A percentile compares a stretch with the other conserved stretches of the same genome.
These are phyloP conservation scores for Mycena leptocephala DNA, from an alignment of 768 basidiomycete genomes.

Conservation along the genomic window DNA sequence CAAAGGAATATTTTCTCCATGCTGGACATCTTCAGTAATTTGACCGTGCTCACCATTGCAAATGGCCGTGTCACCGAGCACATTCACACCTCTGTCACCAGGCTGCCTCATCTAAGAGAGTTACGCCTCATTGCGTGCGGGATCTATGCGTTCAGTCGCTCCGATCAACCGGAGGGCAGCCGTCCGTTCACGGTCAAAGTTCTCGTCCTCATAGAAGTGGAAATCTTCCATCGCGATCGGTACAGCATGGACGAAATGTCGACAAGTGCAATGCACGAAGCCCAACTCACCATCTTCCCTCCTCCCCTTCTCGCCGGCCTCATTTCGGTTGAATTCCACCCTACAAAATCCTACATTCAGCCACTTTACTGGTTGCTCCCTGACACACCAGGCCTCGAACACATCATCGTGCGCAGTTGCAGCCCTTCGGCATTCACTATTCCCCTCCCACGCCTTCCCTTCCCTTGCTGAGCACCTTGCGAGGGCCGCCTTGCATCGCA, in stretches of 20 bases:
- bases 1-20: not conserved
- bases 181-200: not conserved
- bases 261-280: too few species aligned
- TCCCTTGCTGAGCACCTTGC: too few species aligned
- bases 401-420: too few species aligned
- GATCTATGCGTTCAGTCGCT: not conserved
- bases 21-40: not conserved
- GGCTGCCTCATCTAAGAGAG: not conserved
- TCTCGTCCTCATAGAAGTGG: not conserved
- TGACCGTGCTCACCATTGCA: not conserved
- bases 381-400: too few species aligned
- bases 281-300: too few species aligned
- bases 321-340: too few species aligned
- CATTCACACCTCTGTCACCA: not conserved
- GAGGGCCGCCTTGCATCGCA: too few species aligned
- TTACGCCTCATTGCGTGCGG: not conserved
- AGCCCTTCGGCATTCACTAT: too few species aligned
- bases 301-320: too few species aligned
- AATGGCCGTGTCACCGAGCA: not conserved
- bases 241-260: not conserved
- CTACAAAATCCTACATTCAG: too few species aligned
- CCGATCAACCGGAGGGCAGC: not conserved
- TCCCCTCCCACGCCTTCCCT: too few species aligned
- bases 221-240: not conserved
- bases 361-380: too few species aligned